These are phyloP conservation scores for Stephania japonica DNA, from an alignment of 164 flowering plant species.

Conservation along the genomic window DNA sequence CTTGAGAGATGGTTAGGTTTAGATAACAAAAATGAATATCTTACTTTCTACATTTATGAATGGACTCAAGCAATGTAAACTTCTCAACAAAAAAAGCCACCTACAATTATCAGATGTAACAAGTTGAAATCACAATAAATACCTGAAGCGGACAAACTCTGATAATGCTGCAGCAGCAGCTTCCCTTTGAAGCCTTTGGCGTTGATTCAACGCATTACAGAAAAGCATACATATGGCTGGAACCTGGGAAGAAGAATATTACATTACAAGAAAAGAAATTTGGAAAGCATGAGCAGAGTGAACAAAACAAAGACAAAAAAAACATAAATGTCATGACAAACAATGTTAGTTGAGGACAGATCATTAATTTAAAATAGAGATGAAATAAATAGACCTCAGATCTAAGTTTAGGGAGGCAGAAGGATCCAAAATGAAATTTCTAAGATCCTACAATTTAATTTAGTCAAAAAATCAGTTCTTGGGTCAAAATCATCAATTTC, in stretches of 20 bases:
- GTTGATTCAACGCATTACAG: slow-evolving; percentile 53
- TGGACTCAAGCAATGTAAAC: background rate
- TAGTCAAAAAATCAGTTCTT: background rate
- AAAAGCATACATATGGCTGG: slow-evolving; percentile 54
- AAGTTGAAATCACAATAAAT: slow-evolving; percentile 3
- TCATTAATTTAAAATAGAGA: background rate
- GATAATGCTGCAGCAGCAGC: slow-evolving; percentile 96
- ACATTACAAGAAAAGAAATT: background rate
- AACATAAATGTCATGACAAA: background rate
- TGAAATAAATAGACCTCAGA: background rate
- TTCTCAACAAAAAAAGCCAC: too few relatives aligned
- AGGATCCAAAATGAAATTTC: background rate
- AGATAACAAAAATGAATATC: background rate
- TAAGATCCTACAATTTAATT: background rate
- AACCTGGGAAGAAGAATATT: slow-evolving; percentile 37
- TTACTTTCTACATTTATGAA: background rate
- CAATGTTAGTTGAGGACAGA: background rate
- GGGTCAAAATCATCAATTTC: background rate
- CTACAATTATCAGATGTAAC: background rate
- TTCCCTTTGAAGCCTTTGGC: slow-evolving; percentile 63
- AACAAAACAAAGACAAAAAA: background rate
- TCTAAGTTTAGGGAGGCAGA: background rate
- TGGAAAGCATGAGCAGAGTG: background rate
- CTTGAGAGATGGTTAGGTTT: background rate
- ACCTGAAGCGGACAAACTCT: slow-evolving; percentile 89